Conservation (phyloP, 73 alveolate genomes). For the Paraurostyla sp. region DNA sequence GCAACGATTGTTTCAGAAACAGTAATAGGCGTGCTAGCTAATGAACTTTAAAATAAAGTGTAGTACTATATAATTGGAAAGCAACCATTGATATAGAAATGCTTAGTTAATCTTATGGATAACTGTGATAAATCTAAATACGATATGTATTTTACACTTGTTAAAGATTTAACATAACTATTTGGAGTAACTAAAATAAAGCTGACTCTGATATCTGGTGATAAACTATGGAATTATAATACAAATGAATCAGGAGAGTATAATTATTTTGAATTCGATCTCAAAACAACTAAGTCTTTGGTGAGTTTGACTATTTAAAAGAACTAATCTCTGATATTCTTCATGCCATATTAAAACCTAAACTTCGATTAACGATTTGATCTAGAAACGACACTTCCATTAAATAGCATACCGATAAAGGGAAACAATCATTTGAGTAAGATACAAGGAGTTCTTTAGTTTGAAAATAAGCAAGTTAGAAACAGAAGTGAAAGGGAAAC, state of each 20-base stretch:
- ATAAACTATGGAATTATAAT: neutral
- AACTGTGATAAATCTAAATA: neutral
- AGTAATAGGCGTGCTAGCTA: neutral
- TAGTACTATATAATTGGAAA: constrained; percentile 32
- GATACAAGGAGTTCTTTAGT: neutral
- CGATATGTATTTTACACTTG: neutral
- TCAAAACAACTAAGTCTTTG: neutral
- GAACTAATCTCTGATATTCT: constrained; percentile 4
- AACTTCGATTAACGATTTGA: neutral
- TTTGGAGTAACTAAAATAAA: neutral
- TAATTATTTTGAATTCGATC: neutral
- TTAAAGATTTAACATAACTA: neutral
- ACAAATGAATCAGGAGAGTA: neutral
- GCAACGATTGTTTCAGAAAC: neutral
- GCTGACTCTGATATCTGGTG: neutral
- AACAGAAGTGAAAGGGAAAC: neutral
- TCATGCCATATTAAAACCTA: constrained; percentile 23
- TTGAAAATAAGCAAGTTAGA: constrained; percentile 11
- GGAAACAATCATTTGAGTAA: neutral
- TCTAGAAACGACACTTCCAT: constrained; percentile 18
- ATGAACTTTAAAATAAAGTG: neutral
- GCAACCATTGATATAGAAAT: neutral
- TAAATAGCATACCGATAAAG: neutral
- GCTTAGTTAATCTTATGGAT: neutral
- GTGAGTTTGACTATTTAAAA: neutral